Percentiles rank a stretch among this genome's conserved stretches.
Conservation (phyloP, 495 filamentous ascomycete genomes). For the Hypoxylon subgilvum region DNA sequence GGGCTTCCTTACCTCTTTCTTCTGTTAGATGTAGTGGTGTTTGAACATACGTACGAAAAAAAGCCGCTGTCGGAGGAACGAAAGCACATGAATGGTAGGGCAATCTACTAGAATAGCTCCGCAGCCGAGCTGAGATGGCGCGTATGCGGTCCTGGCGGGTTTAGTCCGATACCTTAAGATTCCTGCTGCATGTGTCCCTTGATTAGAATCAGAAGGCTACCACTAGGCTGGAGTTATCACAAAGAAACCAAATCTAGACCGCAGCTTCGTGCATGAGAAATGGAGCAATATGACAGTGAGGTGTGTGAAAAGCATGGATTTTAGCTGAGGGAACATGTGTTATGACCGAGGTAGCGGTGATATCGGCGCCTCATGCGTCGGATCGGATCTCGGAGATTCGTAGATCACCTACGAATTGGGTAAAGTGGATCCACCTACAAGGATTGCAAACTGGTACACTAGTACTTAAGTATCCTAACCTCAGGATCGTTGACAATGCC, state of each 20-base stretch:
- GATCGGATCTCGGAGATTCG: slow-evolving; percentile 36
- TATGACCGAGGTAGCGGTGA: slow-evolving; percentile 28
- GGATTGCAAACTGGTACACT: too few relatives aligned
- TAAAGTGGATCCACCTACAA: too few relatives aligned
- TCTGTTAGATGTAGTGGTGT: slow-evolving; percentile 13
- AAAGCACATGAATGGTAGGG: slow-evolving; percentile 7
- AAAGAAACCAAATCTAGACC: neutral
- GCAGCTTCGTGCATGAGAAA: neutral
- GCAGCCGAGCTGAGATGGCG: slow-evolving; percentile 19
- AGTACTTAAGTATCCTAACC: too few relatives aligned
- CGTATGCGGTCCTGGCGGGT: slow-evolving; percentile 1
- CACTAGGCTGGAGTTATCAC: slow-evolving; percentile 10
- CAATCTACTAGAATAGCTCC: slow-evolving; percentile 18
- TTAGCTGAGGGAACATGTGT: neutral
- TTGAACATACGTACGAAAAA: slow-evolving; percentile 19
- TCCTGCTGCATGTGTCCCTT: slow-evolving; percentile 9
- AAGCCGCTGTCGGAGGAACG: slow-evolving; percentile 19
- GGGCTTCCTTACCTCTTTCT: slow-evolving; percentile 14
- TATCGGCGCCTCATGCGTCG: neutral
- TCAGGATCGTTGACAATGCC: too few relatives aligned
- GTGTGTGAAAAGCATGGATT: slow-evolving; percentile 1
- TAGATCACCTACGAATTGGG: too few relatives aligned
- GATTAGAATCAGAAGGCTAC: neutral
- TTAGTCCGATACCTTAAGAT: neutral
- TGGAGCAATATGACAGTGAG: neutral